Evolutionary conservation across 1,139 yeast species (phyloP), one percentile per base, ranked within the genome.

Genomic region (Martiniozyma asiatica): DNA sequence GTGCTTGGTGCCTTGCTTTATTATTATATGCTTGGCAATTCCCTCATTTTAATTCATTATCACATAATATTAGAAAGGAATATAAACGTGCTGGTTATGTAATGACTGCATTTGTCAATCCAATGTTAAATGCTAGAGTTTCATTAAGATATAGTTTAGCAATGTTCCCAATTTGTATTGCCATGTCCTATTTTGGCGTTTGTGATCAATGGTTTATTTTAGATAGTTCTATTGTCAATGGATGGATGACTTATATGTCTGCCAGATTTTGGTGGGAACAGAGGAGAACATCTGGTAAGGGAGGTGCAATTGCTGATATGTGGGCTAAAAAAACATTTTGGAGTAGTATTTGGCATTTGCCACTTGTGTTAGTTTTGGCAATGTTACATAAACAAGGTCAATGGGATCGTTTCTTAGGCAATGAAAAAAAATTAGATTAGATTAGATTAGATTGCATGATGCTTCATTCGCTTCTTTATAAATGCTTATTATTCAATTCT

Each of bases 1-100:
- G 92, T 6, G 93, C 93, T 3, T 89, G 97, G 97, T 76, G 92
- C 48, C 59, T 87, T 21, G 97, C 97, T 1, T 85, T 79, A 0
- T 59, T 92, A 33, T 61, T 89, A 24, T 89, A 81, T 51, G 94
- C 97, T 4, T 89, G 99, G 99, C 99, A 89, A 56, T 89, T 89
- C 53, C 99, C 99, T 4, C 99, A 89, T 54, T 89, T 89, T 61
- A 89, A 89, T 58, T 73, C 97, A 0, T 65, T 89, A 30, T 78
- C 94, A 33, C 95, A 89, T 56, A 78, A 78, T 43, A 75, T 89
- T 35, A 78, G 89, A 30, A 75, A 73, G 33, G 97, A 89, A 51
- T 89, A 89, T 50, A 76, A 80, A 45, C 65, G 68, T 31, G 98
- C 98, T 0, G 98, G 98, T 0, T 89, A 89, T 53, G 85, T 84